Base-by-base conservation (phyloP, 305 asterid species). In the Fraxinus paxiana region DNA sequence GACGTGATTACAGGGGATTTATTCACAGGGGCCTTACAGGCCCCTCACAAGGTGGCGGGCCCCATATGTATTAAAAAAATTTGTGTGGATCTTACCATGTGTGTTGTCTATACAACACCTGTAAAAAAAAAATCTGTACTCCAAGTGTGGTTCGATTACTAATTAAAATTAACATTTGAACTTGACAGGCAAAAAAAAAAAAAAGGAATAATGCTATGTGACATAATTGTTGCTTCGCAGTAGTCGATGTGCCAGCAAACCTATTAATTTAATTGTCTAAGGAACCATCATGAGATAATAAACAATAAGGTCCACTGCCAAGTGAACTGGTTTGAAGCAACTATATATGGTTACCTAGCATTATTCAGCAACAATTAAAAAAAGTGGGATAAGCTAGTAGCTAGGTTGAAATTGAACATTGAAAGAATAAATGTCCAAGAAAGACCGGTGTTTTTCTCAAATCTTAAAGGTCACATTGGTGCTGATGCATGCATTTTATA, bases 401-500 rank as follows among this genome's bases (percentile, higher is more conserved):
- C 12, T 18, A 18, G 26, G 67, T 65, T 26, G 3, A 24, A 9
- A 65, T 9, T 10, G 72, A 26, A 65, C 2, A 65, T 65, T 26
- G 72, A 65, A 65, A 63, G 72, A 63, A 63, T 63, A 24, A 63
- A 63, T 24, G 72, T 63, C 35, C 34, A 63, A 63, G 33, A 63
- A 63, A 65, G 73, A 24, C 73, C 0, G 10, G 17, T 65, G 34
- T 65, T 26, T 26, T 65, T 28, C 15, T 26, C 75, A 71, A 82
- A 54, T 77, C 63, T 77, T 54, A 76, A 81, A 76, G 73, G 22
- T 71, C 70, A 76, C 74, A 83, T 77, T 63, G 77, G 59, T 67
- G 31, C 12, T 65, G 63, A 59, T 77, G 82, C 80, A 51, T 67
- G 69, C n/a, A 79, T 51, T 59, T 2, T 9, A 24, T 61, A 63